A percentile compares a stretch with the other conserved stretches of the same genome.
Evolutionary conservation across 768 basidiomycete species (phyloP).

Genomic region (Boletus eberwhitei): DNA sequence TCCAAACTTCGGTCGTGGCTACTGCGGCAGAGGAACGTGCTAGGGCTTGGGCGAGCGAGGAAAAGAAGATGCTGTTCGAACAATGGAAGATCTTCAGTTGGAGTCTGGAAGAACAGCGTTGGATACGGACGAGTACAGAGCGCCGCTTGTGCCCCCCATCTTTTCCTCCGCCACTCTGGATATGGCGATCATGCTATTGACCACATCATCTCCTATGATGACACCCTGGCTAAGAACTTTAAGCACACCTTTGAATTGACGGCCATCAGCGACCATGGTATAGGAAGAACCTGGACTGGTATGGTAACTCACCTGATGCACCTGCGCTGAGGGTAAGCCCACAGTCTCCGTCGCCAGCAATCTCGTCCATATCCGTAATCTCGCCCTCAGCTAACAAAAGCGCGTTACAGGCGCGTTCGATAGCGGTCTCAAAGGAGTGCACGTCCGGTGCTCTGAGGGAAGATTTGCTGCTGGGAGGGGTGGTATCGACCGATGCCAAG

Average conservation of each 20-base stretch:
- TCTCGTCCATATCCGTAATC: constrained; percentile 86
- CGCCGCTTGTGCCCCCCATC: constrained; percentile 93
- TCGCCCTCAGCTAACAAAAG: constrained; percentile 80
- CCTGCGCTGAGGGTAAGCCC: constrained; percentile 72
- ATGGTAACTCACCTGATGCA: constrained; percentile 51
- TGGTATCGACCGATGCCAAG: constrained; percentile 10
- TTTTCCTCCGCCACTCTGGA: constrained; percentile 73
- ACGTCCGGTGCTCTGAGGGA: constrained; percentile 42
- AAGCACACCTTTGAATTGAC: constrained; percentile 49
- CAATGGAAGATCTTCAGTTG: neutral
- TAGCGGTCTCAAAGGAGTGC: constrained; percentile 47
- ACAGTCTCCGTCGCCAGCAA: constrained; percentile 88
- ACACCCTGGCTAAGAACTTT: constrained; percentile 50
- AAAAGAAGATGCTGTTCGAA: constrained; percentile 80
- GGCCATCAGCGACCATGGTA: neutral
- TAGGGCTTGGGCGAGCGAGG: constrained; percentile 75
- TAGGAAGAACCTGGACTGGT: neutral
- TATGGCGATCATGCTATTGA: constrained; percentile 61
- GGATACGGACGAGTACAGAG: constrained; percentile 76
- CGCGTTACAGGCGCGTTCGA: constrained; percentile 59
- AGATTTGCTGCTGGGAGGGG: constrained; percentile 1
- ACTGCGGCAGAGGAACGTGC: constrained; percentile 34
- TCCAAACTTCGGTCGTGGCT: constrained; percentile 54
- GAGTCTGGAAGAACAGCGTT: neutral
- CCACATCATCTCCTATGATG: constrained; percentile 62